Evolutionary conservation across 495 filamentous ascomycete genomes (phyloP), one percentile per base, ranked within the genome.

Genomic region (Aspergillus sclerotioniger): DNA sequence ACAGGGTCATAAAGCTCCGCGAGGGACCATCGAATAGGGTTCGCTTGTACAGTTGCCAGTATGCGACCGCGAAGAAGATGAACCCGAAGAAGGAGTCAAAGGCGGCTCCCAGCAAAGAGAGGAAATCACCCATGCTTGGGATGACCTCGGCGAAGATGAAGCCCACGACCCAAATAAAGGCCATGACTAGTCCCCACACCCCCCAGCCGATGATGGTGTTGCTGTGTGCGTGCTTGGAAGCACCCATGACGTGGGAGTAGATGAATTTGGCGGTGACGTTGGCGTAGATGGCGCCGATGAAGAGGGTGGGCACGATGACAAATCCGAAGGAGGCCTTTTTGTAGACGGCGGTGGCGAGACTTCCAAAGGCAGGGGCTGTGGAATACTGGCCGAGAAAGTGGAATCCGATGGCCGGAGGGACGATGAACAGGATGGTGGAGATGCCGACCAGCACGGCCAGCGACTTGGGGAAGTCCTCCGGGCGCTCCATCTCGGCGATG

Each of bases 401-500:
- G 70, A 83, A 85, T 9, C 76, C 70, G 20, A 81, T 77, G 6
- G 74, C 71, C 0, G 82, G 79, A 9, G 82, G 81, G 8, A 84
- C 74, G 33, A 77, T 76, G 61, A 82, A 85, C 15, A 83, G 75
- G 32, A 75, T 73, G 31, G 72, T 74, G 6, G 81, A 81, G 58
- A 83, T 76, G 0, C 55, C 63, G 58, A 75, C 56, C 21, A 82
- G 67, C 50, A 83, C 67, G 47, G 76, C 77, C 16, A 78, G 67
- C 1, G 82, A 72, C 53, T 83, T 82, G 60, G 82, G 80, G 49
- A 80, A 82, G 54, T 84, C 79, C 45, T 82, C 75, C 0, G 82
- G 82, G 20, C 66, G 65, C 57, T 80, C 73, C 82, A 85, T 84
- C 62, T 85, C 82, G 3, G 81, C 74, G 54, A 85, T 81, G 56